These are phyloP conservation scores for Xylaria cubensis DNA, from an alignment of 495 filamentous ascomycete genomes.

Conservation along the genomic window DNA sequence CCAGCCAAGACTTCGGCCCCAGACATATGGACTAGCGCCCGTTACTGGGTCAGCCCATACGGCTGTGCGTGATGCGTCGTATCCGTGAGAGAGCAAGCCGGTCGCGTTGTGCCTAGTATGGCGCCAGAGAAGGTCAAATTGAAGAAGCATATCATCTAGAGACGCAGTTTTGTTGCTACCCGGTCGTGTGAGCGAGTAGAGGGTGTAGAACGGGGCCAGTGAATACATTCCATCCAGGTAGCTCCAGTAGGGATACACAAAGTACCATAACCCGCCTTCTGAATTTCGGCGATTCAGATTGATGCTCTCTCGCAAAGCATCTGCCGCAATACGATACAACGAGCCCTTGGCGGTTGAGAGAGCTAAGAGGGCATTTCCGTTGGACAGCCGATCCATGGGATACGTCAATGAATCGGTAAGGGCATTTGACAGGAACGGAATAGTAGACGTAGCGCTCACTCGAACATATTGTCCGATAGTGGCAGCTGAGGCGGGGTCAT, in stretches of 20 bases:
- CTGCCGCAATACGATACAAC: slow-evolving; percentile 38
- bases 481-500: slow-evolving; percentile 37
- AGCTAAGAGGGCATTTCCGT: slow-evolving; percentile 44
- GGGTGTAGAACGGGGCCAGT: slow-evolving; percentile 46
- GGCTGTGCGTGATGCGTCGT: slow-evolving; percentile 58
- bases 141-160: slow-evolving; percentile 53
- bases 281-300: slow-evolving; percentile 49
- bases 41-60: slow-evolving; percentile 62
- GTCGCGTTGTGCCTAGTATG: slow-evolving; percentile 53
- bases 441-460: slow-evolving; percentile 39
- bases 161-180: slow-evolving; percentile 26
- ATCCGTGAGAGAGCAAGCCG: slow-evolving; percentile 63
- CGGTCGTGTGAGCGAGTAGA: slow-evolving; percentile 34
- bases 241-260: slow-evolving; percentile 52
- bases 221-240: slow-evolving; percentile 59
- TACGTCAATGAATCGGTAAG: slow-evolving; percentile 42
- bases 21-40: slow-evolving; percentile 62
- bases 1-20: slow-evolving; percentile 67
- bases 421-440: slow-evolving; percentile 41
- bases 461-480: slow-evolving; percentile 35
- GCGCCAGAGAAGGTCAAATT: slow-evolving; percentile 59
- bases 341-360: slow-evolving; percentile 40
- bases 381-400: slow-evolving; percentile 50
- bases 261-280: slow-evolving; percentile 54
- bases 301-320: slow-evolving; percentile 47